Conservation (phyloP, 1,284 basidiomycete genomes). For the Caloboletus firmus region DNA sequence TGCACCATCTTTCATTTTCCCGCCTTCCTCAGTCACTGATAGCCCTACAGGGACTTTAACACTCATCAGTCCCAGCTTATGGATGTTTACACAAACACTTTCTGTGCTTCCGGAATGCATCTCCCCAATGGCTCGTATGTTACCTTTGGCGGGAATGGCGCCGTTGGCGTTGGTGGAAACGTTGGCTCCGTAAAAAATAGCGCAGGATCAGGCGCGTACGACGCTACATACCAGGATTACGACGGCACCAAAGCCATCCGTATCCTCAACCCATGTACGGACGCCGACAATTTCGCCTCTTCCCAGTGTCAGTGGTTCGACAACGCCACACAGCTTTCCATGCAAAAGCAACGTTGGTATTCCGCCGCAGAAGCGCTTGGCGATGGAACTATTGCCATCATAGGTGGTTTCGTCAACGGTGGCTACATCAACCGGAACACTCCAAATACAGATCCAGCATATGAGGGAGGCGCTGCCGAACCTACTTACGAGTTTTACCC, state of each 20-base stretch:
- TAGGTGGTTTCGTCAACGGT: conserved; percentile 83
- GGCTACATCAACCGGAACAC: conserved; percentile 86
- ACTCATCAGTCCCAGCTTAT: conserved; percentile 54
- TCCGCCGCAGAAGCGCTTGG: conserved; percentile 78
- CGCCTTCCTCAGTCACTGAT: neutral
- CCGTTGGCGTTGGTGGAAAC: conserved; percentile 72
- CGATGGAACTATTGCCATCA: conserved; percentile 68
- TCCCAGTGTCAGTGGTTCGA: conserved; percentile 78
- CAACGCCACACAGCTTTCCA: conserved; percentile 61
- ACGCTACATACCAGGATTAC: conserved; percentile 62
- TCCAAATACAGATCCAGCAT: conserved; percentile 64
- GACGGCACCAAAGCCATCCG: conserved; percentile 70
- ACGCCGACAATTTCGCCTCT: conserved; percentile 48
- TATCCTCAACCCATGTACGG: conserved; percentile 72
- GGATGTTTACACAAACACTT: conserved; percentile 78
- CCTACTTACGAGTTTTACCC: conserved; percentile 85
- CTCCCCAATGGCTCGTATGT: conserved; percentile 62
- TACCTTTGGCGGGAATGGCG: conserved; percentile 75
- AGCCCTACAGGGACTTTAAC: conserved; percentile 27
- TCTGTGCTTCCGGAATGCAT: conserved; percentile 79
- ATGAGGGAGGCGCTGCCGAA: conserved; percentile 63
- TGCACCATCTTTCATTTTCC: conserved; percentile 16
- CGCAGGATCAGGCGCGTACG: conserved; percentile 49
- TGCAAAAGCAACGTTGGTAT: conserved; percentile 85
- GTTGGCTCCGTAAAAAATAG: conserved; percentile 52